Percentiles rank a stretch among this genome's conserved stretches.
phyloP scores from a whole-genome alignment of 768 basidiomycete species.

The Kwoniella shandongensis region DNA sequence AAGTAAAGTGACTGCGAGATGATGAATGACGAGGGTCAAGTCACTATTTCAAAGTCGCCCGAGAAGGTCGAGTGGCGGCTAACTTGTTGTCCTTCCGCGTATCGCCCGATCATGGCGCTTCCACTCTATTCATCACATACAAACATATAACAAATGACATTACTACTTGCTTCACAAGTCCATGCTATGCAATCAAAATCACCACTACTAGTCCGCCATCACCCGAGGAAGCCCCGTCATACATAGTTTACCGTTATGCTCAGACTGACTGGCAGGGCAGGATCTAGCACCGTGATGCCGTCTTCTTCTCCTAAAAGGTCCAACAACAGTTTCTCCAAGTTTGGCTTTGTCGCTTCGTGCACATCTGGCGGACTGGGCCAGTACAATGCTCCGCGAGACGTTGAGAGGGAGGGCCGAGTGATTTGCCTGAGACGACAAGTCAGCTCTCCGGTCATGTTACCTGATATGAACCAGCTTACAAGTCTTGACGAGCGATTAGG shows the following conservation, averaged over 20 bases:
- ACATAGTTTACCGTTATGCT: constrained; percentile 53
- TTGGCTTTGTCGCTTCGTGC: constrained; percentile 83
- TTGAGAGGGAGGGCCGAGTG: constrained; percentile 87
- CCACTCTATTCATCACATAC: too few relatives aligned
- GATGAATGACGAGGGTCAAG: too few relatives aligned
- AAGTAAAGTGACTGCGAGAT: too few relatives aligned
- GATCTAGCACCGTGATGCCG: constrained; percentile 84
- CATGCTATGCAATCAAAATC: too few relatives aligned
- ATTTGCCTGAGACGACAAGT: constrained; percentile 68
- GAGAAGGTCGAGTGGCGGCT: too few relatives aligned
- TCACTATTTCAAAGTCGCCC: too few relatives aligned
- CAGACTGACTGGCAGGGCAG: constrained; percentile 80
- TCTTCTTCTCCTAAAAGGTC: constrained; percentile 76
- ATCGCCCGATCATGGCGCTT: too few relatives aligned
- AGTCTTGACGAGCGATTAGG: constrained; percentile 80
- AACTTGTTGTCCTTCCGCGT: too few relatives aligned
- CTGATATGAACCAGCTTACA: constrained; percentile 61
- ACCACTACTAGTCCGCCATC: too few relatives aligned
- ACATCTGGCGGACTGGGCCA: constrained; percentile 91
- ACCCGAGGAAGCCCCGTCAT: too few relatives aligned
- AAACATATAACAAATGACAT: background rate
- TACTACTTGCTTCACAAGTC: background rate
- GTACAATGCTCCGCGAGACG: constrained; percentile 68
- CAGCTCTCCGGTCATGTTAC: constrained; percentile 4
- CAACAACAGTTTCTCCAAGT: constrained; percentile 78